These are phyloP conservation scores for Globisporangium iwayamae DNA, from an alignment of 352 stramenopile species.

Conservation along the genomic window DNA sequence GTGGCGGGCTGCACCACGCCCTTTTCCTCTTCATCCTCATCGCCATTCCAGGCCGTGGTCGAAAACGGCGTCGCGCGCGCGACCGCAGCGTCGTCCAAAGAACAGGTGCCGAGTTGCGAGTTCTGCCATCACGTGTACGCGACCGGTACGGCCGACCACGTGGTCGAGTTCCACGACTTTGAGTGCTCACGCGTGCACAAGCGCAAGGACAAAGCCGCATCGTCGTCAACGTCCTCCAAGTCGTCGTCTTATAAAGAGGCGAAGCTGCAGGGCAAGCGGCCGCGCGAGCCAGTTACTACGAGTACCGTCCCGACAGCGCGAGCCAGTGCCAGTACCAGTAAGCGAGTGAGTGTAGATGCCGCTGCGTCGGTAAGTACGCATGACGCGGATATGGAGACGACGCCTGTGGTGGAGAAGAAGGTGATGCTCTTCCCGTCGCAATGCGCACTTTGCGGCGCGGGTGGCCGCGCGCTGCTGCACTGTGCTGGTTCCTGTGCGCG, in stretches of 20 bases:
- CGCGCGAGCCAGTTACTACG: constrained; percentile 17
- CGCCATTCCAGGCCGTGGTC: constrained; percentile 2
- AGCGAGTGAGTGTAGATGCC: background rate
- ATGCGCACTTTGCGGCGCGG: constrained; percentile 56
- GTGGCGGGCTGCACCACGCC: constrained; percentile 39
- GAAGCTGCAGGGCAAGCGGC: constrained; percentile 30
- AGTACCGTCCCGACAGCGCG: constrained; percentile 2
- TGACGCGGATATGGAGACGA: background rate
- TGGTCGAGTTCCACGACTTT: constrained; percentile 74
- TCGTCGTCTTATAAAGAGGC: background rate
- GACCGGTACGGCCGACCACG: constrained; percentile 33
- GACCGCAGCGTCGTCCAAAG: constrained; percentile 10
- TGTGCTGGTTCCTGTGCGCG: constrained; percentile 57
- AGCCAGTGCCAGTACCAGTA: background rate
- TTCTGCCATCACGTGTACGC: constrained; percentile 69
- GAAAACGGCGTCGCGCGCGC: constrained; percentile 4
- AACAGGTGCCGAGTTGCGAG: constrained; percentile 31
- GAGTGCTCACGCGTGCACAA: constrained; percentile 72
- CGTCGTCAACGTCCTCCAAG: background rate
- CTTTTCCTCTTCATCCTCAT: background rate
- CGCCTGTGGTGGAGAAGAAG: background rate
- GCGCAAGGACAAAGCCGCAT: background rate
- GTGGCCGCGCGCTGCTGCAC: constrained; percentile 47
- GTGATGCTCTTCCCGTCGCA: constrained; percentile 44
- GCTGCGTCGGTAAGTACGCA: background rate